Evolutionary conservation across 495 filamentous ascomycete species (phyloP), one percentile per base, ranked within the genome.

Genomic region (Penicillium nucicola): DNA sequence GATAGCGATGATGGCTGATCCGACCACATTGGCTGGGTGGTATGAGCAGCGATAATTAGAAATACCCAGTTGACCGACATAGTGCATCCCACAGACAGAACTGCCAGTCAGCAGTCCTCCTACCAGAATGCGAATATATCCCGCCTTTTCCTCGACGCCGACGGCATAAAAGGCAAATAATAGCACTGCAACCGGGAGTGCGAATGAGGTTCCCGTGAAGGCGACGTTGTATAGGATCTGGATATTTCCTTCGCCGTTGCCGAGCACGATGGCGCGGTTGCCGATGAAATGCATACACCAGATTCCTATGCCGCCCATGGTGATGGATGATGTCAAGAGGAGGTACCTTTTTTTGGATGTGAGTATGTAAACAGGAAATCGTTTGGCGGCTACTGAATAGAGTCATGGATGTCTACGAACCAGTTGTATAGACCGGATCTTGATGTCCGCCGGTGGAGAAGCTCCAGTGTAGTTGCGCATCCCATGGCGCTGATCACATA

Each of bases 251-350:
- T 80, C 68, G 34, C 85, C 86, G 43, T 83, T 44, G 23, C 75
- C 83, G 17, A 96, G 77, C 13, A 82, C 68, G 31, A 90, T 87
- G 4, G 91, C 89, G 15, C 86, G 78, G 55, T 95, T 93, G 22
- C 88, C 89, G 52, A 95, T 85, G 57, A 84, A 95, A 61, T 95
- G 91, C 85, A 88, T 88, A 52, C 79, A 84, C 84, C 84, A 88
- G 49, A 92, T 90, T n/a, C 86, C 82, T 28, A 93, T 80, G 0
- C 86, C 87, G 1, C 89, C 90, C 85, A 95, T 90, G 6, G 84
- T 77, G 6, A 90, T 71, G 2, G 90, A 82, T 14, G 88, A 84
- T 23, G 79, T 83, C 2, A 84, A 60, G 1, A 95, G 77, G 5
- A 92, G 79, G 54, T 86, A 79, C 78, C 88, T 92, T 7, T 47